phyloP scores from a whole-genome alignment of 345 rosid species.

The Acer saccharum region DNA sequence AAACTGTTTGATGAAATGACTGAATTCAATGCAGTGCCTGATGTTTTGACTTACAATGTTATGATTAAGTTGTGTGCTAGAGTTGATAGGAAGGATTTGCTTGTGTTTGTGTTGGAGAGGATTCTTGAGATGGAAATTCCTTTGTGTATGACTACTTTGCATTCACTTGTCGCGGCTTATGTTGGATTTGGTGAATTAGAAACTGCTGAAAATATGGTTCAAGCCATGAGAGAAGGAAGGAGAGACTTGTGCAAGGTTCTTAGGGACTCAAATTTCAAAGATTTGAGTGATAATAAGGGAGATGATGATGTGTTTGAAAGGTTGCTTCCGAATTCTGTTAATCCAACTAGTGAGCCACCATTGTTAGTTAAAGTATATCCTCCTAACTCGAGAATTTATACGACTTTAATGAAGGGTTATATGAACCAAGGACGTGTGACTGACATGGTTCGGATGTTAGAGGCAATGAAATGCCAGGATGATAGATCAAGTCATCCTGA shows the following conservation, averaged over 20 bases:
- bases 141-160: constrained; percentile 76
- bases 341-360: constrained; percentile 50
- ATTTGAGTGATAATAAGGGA: constrained; percentile 44
- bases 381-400: constrained; percentile 81
- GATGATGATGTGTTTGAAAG: constrained; percentile 52
- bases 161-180: constrained; percentile 88
- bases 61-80: constrained; percentile 88
- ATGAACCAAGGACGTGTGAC: constrained; percentile 79
- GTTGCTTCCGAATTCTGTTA: constrained; percentile 65
- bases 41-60: constrained; percentile 74
- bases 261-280: constrained; percentile 52
- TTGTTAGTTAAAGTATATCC: constrained; percentile 62
- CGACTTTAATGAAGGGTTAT: constrained; percentile 94
- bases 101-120: constrained; percentile 79
- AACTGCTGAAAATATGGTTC: constrained; percentile 76
- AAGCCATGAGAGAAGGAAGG: constrained; percentile 87
- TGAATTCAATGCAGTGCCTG: constrained; percentile 62
- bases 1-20: constrained; percentile 73
- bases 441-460: constrained; percentile 75
- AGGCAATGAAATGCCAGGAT: constrained; percentile 81
- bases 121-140: constrained; percentile 54
- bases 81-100: constrained; percentile 63
- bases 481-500: constrained; percentile 76
- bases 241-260: constrained; percentile 81
- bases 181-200: constrained; percentile 85